phyloP scores from a whole-genome alignment of 352 stramenopile genomes.

The Pythium phragmitis region DNA sequence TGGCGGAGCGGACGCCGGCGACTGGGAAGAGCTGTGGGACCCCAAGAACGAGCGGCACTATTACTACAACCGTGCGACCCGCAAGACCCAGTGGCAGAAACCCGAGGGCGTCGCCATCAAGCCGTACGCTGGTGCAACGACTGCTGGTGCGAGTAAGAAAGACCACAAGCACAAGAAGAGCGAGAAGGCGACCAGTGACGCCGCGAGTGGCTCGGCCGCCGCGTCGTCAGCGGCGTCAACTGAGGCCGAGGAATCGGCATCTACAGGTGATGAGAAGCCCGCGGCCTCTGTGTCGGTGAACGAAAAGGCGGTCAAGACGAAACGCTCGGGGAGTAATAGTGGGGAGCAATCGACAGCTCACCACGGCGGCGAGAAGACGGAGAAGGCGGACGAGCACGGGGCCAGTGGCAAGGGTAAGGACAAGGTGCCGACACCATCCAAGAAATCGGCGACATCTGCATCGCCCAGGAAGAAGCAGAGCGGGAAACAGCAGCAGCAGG shows the following conservation, averaged over 20 bases:
- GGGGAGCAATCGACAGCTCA: neutral
- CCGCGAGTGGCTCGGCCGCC: neutral
- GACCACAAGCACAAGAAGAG: conserved; percentile 27
- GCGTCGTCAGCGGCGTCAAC: conserved; percentile 7
- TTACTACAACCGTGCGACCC: conserved; percentile 81
- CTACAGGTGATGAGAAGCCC: conserved; percentile 13
- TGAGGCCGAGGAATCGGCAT: conserved; percentile 17
- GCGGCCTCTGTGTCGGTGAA: neutral
- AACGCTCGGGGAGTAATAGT: neutral
- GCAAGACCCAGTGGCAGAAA: conserved; percentile 82
- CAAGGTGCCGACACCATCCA: conserved; percentile 17
- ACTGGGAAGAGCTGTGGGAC: conserved; percentile 88
- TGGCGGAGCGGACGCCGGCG: conserved; percentile 16
- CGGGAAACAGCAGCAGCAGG: conserved; percentile 18
- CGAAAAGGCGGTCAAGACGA: neutral
- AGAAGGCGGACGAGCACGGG: conserved; percentile 24
- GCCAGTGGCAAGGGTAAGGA: conserved; percentile 8
- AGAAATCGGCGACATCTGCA: conserved; percentile 20
- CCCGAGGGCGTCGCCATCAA: conserved; percentile 79
- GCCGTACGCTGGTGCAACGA: conserved; percentile 38
- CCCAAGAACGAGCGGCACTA: conserved; percentile 84
- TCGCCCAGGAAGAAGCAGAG: conserved; percentile 24
- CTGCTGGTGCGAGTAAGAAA: conserved; percentile 18
- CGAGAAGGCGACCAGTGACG: neutral
- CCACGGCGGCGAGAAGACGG: conserved; percentile 17